Evolutionary conservation across 306 rosid species (phyloP).

Genomic region (Abrus pulchellus): DNA sequence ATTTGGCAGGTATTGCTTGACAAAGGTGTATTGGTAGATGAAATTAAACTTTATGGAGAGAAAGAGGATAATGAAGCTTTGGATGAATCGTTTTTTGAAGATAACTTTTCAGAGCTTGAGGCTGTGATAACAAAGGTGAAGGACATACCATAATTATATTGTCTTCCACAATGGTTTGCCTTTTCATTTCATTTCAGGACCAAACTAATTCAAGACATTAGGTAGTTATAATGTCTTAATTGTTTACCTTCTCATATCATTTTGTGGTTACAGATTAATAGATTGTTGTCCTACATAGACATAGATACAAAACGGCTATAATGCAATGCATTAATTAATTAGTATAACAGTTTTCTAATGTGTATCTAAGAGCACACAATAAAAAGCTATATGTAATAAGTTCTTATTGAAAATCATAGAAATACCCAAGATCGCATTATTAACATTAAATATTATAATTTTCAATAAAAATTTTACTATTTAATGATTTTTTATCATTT

Average conservation of each 20-base stretch:
- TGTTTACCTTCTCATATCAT: constrained; percentile 37
- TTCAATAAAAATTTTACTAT: too few relatives aligned
- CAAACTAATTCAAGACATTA: constrained; percentile 37
- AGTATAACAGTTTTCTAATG: not conserved
- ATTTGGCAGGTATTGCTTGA: constrained; percentile 75
- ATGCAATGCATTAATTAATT: not conserved
- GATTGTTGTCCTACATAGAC: not conserved
- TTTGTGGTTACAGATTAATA: constrained; percentile 25
- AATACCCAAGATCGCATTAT: too few relatives aligned
- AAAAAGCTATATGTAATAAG: not conserved
- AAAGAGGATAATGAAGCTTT: constrained; percentile 68
- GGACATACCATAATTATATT: constrained; percentile 33
- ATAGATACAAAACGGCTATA: not conserved
- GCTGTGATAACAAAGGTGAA: constrained; percentile 81
- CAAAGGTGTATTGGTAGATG: constrained; percentile 76
- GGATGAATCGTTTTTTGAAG: constrained; percentile 75
- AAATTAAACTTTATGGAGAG: constrained; percentile 91
- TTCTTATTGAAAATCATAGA: too few relatives aligned
- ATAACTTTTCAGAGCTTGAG: constrained; percentile 77
- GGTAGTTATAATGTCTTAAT: not conserved
- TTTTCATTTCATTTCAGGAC: constrained; percentile 39
- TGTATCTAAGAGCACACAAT: too few relatives aligned
- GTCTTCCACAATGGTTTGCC: constrained; percentile 26
- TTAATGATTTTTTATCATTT: too few relatives aligned
- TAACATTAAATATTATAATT: too few relatives aligned